Percentiles rank a stretch among this genome's conserved stretches.
These are phyloP conservation scores for Suillus luteus DNA, from an alignment of 768 basidiomycete species.

Conservation along the genomic window DNA sequence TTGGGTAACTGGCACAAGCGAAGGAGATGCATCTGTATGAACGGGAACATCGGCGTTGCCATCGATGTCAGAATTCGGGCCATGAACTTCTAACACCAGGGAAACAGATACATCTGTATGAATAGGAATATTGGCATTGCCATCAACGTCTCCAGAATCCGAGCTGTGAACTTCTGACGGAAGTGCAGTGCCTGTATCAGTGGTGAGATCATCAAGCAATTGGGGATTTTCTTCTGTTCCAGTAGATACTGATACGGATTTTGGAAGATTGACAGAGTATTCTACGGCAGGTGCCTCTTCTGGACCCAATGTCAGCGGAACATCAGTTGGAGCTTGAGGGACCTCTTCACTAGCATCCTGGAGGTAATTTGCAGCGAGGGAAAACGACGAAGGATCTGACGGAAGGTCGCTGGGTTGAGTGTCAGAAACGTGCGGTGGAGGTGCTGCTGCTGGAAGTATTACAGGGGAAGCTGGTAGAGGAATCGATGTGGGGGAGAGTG, in stretches of 20 bases:
- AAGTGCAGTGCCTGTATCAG: background rate
- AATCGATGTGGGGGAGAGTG: slow-evolving; percentile 44
- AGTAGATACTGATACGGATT: background rate
- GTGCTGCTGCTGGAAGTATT: slow-evolving; percentile 6
- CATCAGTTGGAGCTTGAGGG: background rate
- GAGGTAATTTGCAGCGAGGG: background rate
- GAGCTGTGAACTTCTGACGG: background rate
- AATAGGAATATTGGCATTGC: background rate
- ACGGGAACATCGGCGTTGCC: background rate
- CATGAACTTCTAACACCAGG: background rate
- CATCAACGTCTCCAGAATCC: background rate
- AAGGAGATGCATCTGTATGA: background rate
- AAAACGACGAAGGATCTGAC: background rate
- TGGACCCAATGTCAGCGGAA: background rate
- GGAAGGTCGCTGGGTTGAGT: background rate
- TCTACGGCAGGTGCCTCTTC: background rate
- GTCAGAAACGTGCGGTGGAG: slow-evolving; percentile 1
- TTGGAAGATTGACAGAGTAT: background rate
- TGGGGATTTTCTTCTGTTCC: background rate
- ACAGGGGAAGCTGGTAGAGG: slow-evolving; percentile 47
- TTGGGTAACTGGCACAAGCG: background rate
- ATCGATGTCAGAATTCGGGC: background rate
- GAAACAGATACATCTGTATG: background rate
- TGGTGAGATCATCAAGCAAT: background rate
- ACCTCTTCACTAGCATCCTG: background rate